Conservation (phyloP, 805 yeast genomes). For the Kodamaea leandrae region DNA sequence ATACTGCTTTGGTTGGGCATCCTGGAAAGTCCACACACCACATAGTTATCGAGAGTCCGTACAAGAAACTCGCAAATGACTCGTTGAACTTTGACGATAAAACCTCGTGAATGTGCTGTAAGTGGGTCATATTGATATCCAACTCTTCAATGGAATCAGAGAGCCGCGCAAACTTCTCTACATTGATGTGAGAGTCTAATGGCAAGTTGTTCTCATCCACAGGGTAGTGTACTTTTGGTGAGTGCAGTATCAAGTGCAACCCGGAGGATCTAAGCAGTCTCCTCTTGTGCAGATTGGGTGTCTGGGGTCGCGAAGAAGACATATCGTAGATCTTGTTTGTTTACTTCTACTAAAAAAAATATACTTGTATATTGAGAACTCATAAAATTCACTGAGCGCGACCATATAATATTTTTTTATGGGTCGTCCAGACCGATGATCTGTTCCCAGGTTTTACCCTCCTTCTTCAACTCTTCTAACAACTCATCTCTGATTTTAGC, state of each 20-base stretch:
- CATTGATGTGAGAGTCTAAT: constrained; percentile 37
- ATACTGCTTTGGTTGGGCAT: constrained; percentile 33
- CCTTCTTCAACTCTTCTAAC: constrained; percentile 52
- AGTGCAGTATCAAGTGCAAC: constrained; percentile 27
- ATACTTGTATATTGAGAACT: background rate
- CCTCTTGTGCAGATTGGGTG: constrained; percentile 19
- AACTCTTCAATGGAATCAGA: constrained; percentile 53
- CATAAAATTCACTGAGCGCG: background rate
- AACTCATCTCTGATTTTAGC: constrained; percentile 43
- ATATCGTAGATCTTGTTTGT: constrained; percentile 5
- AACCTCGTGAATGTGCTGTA: constrained; percentile 60
- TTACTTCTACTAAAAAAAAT: background rate
- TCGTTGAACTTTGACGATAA: constrained; percentile 66
- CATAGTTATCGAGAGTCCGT: constrained; percentile 80
- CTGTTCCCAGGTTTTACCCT: constrained; percentile 82
- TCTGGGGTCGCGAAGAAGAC: constrained; percentile 22
- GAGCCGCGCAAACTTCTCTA: constrained; percentile 43
- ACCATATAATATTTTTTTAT: constrained; percentile 4
- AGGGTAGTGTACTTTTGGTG: constrained; percentile 47
- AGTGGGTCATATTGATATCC: constrained; percentile 54
- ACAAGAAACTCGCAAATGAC: constrained; percentile 69
- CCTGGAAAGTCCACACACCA: constrained; percentile 78
- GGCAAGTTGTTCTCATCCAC: constrained; percentile 40
- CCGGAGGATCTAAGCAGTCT: constrained; percentile 23
- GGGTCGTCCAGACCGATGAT: constrained; percentile 64